Conservation (phyloP, 495 filamentous ascomycete genomes). For the Choiromyces venosus region DNA sequence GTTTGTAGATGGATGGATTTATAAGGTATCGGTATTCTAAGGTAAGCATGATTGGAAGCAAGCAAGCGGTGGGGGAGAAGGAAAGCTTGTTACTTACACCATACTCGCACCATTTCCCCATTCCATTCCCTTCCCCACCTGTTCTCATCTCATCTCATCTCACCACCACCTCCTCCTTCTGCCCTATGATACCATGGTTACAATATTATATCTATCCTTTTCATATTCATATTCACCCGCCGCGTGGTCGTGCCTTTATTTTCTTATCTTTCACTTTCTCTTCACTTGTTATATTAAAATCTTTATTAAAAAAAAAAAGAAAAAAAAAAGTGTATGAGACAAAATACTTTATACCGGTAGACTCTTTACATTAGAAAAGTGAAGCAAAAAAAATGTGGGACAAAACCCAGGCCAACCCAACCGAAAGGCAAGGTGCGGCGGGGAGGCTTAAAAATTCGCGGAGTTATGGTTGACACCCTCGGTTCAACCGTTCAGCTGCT, state of each 20-base stretch:
- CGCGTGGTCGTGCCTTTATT: slow-evolving; percentile 11
- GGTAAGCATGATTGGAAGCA: too few relatives aligned
- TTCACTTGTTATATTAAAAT: background rate
- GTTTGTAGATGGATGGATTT: background rate
- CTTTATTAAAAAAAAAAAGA: background rate
- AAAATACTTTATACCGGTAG: too few relatives aligned
- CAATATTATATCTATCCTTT: background rate
- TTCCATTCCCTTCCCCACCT: background rate
- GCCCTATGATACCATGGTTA: too few relatives aligned
- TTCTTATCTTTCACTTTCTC: slow-evolving; percentile 2
- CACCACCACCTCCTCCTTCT: too few relatives aligned
- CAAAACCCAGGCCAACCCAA: too few relatives aligned
- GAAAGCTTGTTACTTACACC: slow-evolving; percentile 1
- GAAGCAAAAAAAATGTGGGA: background rate
- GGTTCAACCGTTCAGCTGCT: too few relatives aligned
- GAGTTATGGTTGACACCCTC: background rate
- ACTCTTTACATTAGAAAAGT: background rate
- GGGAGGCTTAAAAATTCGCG: background rate
- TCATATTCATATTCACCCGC: slow-evolving; percentile 7
- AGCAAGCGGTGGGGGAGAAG: too few relatives aligned
- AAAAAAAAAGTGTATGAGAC: background rate
- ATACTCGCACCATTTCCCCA: background rate
- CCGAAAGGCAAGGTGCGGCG: too few relatives aligned
- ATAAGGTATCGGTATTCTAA: too few relatives aligned
- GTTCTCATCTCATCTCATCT: slow-evolving; percentile 1